These are phyloP conservation scores for Ustulina deusta DNA, from an alignment of 2,329 filamentous ascomycete species.

Conservation along the genomic window DNA sequence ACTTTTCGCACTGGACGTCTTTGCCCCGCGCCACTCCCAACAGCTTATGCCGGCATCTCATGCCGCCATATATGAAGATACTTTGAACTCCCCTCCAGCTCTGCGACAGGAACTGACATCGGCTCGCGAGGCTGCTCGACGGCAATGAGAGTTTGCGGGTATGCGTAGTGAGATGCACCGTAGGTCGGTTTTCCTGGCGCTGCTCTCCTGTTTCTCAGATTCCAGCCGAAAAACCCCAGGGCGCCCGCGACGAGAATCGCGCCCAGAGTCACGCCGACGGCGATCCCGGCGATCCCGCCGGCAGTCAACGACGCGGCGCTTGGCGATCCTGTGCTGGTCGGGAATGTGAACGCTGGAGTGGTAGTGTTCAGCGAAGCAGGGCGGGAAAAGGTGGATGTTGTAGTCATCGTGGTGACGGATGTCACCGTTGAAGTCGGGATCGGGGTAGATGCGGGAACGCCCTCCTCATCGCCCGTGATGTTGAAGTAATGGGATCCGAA, in stretches of 20 bases:
- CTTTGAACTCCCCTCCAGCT: background rate
- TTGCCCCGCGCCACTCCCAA: no score
- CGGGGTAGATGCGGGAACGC: background rate
- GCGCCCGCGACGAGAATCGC: background rate
- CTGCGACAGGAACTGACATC: background rate
- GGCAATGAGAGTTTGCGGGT: background rate
- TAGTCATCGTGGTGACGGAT: background rate
- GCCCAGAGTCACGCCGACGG: background rate
- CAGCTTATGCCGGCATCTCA: no score
- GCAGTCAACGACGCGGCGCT: background rate
- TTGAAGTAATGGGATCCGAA: constrained; percentile 4
- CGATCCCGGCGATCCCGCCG: background rate
- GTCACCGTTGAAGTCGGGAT: background rate
- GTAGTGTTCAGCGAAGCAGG: background rate
- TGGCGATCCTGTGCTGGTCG: background rate
- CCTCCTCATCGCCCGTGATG: background rate
- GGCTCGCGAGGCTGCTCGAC: background rate
- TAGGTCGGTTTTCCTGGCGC: background rate
- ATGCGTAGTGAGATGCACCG: background rate
- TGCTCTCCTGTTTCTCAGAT: background rate
- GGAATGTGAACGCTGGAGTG: background rate
- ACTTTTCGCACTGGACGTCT: no score
- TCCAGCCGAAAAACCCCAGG: background rate
- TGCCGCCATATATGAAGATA: background rate
- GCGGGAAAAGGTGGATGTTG: background rate